These are phyloP conservation scores for Cystoderma amianthinum DNA, from an alignment of 768 basidiomycete genomes.

Conservation along the genomic window DNA sequence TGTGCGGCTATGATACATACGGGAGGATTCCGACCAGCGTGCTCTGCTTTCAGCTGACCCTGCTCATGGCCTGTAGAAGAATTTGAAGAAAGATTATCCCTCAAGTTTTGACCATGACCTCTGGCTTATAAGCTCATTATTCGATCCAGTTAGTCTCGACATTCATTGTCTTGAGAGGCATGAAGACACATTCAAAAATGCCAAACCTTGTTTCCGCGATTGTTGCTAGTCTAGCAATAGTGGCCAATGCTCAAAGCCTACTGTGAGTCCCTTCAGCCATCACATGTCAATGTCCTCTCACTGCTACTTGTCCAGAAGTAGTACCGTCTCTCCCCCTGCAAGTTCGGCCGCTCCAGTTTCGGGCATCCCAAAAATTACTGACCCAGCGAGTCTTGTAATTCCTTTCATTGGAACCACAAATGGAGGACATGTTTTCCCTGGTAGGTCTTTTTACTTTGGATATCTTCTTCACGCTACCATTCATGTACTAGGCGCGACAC, in stretches of 20 bases:
- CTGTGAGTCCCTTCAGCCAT: too few relatives aligned
- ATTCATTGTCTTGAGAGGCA: too few relatives aligned
- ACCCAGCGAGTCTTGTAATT: slow-evolving; percentile 41
- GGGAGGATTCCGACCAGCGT: background rate
- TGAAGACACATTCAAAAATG: too few relatives aligned
- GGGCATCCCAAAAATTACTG: slow-evolving; percentile 19
- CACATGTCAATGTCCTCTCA: too few relatives aligned
- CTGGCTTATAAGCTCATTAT: background rate
- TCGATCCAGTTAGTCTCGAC: too few relatives aligned
- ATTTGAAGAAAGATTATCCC: background rate
- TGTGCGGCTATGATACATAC: background rate
- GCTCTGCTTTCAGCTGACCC: background rate
- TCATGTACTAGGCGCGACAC: slow-evolving; percentile 39
- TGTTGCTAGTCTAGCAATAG: too few relatives aligned
- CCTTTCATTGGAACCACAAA: slow-evolving; percentile 61
- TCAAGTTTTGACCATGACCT: background rate
- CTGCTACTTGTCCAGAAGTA: background rate
- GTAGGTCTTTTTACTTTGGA: slow-evolving; percentile 17
- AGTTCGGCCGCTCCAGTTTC: too few relatives aligned
- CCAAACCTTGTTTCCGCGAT: too few relatives aligned
- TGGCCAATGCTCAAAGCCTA: too few relatives aligned
- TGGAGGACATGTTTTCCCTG: slow-evolving; percentile 62
- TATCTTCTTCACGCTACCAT: background rate
- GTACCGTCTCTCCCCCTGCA: background rate
- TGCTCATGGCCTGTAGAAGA: background rate